Evolutionary conservation across 2,329 filamentous ascomycete species (phyloP), one percentile per base, ranked within the genome.

Genomic region (Penicillium sp.): DNA sequence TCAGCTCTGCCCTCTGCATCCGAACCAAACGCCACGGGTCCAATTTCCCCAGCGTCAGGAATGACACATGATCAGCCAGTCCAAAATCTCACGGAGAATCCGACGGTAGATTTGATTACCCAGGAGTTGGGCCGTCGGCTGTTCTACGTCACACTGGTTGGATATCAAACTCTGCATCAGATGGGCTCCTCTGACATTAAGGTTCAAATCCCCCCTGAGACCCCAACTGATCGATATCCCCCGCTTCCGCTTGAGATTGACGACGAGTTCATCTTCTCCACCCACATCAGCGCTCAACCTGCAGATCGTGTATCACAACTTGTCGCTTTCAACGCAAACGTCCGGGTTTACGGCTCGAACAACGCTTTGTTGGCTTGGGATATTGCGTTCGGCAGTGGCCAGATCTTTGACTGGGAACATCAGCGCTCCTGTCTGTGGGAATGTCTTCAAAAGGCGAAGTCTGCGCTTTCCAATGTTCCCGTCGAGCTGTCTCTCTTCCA

Each of bases 91-190:
- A 65, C 42, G 15, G 53, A 28, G 55, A 61, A 42, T 42, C 59
- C 49, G 26, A 42, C 49, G 2, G 59, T 62, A 16, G 71, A 74
- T 50, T 49, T 74, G 15, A 68, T 77, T 18, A 67, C 72, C n/a
- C 74, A 74, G 53, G 74, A 78, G 53, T 64, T 85, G 54, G 80
- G 79, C 4, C 76, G 79, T 38, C 77, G 83, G 34, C 72, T 95
- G 38, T 96, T 95, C 69, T 96, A 91, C 86, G 86, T 89, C 21
- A 80, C 91, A 60, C 85, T 94, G 56, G 83, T 91, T 5, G 86
- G 86, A 31, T 82, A 89, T 54, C 88, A 87, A 56, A 89, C 89
- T 0, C 84, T 95, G 69, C 83, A 88, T 50, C 90, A 95, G 66
- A 75, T 94, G 16, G 90, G 89, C 31, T 83, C 84, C 15, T 83